A percentile compares a stretch with the other conserved stretches of the same genome.
phyloP scores from a whole-genome alignment of 2,329 filamentous ascomycete species.

The Elsinoe fawcettii region DNA sequence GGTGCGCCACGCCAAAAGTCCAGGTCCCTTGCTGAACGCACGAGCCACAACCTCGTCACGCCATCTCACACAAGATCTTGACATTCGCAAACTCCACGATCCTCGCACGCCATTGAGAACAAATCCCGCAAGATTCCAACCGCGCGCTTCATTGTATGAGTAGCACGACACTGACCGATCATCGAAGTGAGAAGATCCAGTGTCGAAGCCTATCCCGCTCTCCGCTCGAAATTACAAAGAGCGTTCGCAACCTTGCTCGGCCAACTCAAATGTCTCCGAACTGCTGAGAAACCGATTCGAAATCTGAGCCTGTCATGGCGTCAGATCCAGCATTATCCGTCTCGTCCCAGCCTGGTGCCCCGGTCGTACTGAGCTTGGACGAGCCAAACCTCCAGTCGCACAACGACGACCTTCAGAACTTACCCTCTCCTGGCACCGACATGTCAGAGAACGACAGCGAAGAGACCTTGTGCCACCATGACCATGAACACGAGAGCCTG shows the following conservation, averaged over 20 bases:
- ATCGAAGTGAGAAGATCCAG: neutral
- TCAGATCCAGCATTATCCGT: constrained; percentile 14
- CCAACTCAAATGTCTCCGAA: constrained; percentile 34
- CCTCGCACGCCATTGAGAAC: neutral
- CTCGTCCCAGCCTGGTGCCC: constrained; percentile 7
- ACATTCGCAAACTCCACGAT: neutral
- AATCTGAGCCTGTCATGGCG: constrained; percentile 17
- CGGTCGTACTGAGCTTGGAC: neutral
- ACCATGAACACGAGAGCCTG: constrained; percentile 28
- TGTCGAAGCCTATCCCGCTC: neutral
- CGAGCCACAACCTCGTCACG: neutral
- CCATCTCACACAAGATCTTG: constrained; percentile 1
- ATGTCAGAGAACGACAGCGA: constrained; percentile 17
- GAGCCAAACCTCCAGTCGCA: constrained; percentile 19
- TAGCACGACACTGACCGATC: neutral
- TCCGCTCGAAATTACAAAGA: neutral
- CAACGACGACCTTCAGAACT: constrained; percentile 15
- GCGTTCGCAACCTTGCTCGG: constrained; percentile 15
- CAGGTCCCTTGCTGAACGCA: neutral
- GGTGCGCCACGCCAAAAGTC: neutral
- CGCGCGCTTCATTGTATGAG: neutral
- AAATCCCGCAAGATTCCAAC: neutral
- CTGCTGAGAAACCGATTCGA: neutral
- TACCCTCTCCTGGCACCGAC: constrained; percentile 8
- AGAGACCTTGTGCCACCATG: constrained; percentile 26